Evolutionary conservation across 805 yeast genomes (phyloP).

Genomic region (Candida manassasensis): DNA sequence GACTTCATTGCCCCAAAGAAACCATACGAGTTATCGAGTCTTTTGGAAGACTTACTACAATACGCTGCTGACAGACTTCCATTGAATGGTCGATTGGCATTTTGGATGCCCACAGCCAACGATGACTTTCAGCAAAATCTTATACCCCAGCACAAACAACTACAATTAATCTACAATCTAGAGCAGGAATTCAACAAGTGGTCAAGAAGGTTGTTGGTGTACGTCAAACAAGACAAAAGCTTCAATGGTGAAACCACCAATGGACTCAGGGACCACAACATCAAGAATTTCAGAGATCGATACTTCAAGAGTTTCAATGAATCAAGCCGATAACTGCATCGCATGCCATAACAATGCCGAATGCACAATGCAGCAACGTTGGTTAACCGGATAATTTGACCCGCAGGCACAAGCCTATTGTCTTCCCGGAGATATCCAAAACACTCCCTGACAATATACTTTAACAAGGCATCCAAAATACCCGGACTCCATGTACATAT

Average conservation of each 20-base stretch:
- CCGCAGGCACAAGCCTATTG: too few relatives aligned
- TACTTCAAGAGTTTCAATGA: slow-evolving; percentile 65
- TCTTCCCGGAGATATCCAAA: too few relatives aligned
- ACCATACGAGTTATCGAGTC: slow-evolving; percentile 73
- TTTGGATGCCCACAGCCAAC: slow-evolving; percentile 98
- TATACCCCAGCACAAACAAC: slow-evolving; percentile 72
- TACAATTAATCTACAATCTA: slow-evolving; percentile 67
- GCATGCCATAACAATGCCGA: too few relatives aligned
- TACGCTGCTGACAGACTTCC: slow-evolving; percentile 73
- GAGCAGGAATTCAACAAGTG: slow-evolving; percentile 90
- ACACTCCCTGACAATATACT: too few relatives aligned
- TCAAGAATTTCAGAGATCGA: slow-evolving; percentile 62
- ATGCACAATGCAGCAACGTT: neutral
- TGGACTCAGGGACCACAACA: slow-evolving; percentile 44
- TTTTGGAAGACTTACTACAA: slow-evolving; percentile 71
- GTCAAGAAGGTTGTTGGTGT: slow-evolving; percentile 84
- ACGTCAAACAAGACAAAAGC: slow-evolving; percentile 53
- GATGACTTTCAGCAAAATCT: slow-evolving; percentile 66
- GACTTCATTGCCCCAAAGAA: slow-evolving; percentile 93
- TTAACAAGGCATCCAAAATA: too few relatives aligned
- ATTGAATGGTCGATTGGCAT: slow-evolving; percentile 74
- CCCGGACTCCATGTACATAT: too few relatives aligned
- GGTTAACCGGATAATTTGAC: too few relatives aligned
- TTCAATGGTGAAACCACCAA: slow-evolving; percentile 47
- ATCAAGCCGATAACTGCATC: slow-evolving; percentile 19